Conservation (phyloP, 1,139 yeast genomes). For the Diutina mesorugosa region DNA sequence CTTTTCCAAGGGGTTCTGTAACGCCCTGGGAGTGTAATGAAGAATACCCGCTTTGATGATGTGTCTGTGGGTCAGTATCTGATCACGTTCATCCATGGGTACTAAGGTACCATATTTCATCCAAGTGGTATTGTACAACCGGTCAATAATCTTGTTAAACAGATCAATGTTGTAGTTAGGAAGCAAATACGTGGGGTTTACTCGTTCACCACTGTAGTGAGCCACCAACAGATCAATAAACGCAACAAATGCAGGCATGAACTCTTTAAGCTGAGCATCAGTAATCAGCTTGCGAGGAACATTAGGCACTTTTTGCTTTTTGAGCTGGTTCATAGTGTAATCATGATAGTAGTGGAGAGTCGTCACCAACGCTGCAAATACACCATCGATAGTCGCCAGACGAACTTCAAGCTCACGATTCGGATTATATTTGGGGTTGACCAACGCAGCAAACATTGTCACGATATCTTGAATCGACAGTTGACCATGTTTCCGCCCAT, state of each 20-base stretch:
- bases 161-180: slow-evolving; percentile 14
- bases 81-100: slow-evolving; percentile 5
- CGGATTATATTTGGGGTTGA: slow-evolving; percentile 10
- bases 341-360: slow-evolving; percentile 25
- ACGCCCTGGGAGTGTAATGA: slow-evolving; percentile 15
- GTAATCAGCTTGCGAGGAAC: slow-evolving; percentile 15
- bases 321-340: slow-evolving; percentile 13
- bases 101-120: slow-evolving; percentile 7
- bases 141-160: slow-evolving; percentile 13
- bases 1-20: slow-evolving; percentile 12
- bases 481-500: slow-evolving; percentile 9
- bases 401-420: slow-evolving; percentile 11
- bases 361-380: slow-evolving; percentile 19
- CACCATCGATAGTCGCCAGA: slow-evolving; percentile 15
- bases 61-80: slow-evolving; percentile 12
- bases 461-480: slow-evolving; percentile 8
- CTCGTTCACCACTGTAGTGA: slow-evolving; percentile 6
- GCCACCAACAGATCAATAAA: slow-evolving; percentile 13
- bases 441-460: slow-evolving; percentile 7
- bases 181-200: slow-evolving; percentile 7
- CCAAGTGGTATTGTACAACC: slow-evolving; percentile 18
- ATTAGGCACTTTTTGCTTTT: slow-evolving; percentile 8
- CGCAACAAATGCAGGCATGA: slow-evolving; percentile 5
- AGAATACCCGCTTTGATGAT: slow-evolving; percentile 20
- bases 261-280: slow-evolving; percentile 11